Base-by-base conservation (phyloP, 768 basidiomycete genomes). In the Tephrocybe sp. region DNA sequence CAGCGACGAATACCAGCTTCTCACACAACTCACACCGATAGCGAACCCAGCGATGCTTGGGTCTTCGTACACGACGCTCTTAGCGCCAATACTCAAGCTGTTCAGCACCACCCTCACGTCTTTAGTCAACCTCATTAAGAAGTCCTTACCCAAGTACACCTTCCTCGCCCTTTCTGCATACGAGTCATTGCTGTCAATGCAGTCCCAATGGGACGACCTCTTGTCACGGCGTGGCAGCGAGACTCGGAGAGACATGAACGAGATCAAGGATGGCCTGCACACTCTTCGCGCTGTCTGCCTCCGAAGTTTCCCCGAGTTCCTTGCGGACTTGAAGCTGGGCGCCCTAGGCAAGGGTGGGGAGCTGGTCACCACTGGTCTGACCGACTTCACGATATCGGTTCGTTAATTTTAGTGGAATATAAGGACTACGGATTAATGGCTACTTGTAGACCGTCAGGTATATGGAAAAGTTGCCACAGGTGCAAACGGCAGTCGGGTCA, bases 281-380 rank as follows among this genome's bases (percentile, higher is more conserved):
- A 69, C 78, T 5, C 69, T 93, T 9, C 72, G 87, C 12, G 80
- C 77, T 0, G 73, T 91, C 1, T 90, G 89, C 59, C 65, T 92
- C 51, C 74, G 91, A 37, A 90, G 87, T 44, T 93, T 92, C 64
- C 90, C 91, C 0, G 90, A 93, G 59, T 87, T 89, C 55, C 63
- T 93, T 38, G 88, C 83, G 15, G 89, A 92, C 62, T 67, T 92
- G 59, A 89, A 89, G 64, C 63, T 84, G 52, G 83, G 83, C 1
- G 79, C 77, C 2, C 61, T 74, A 35, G 67, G 79, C 4, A 83
- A 75, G 53, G 78, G 77, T 4, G 76, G 78, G 3, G 87, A 88
- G 60, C 65, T 83, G 6, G 25, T 60, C 5, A 79, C 80, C 30
- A 83, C 84, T 3, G 81, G 84, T 31, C 64, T 90, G 15, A 76